These are phyloP conservation scores for Yamadazyma diddensiae DNA, from an alignment of 1,139 yeast species.

Conservation along the genomic window DNA sequence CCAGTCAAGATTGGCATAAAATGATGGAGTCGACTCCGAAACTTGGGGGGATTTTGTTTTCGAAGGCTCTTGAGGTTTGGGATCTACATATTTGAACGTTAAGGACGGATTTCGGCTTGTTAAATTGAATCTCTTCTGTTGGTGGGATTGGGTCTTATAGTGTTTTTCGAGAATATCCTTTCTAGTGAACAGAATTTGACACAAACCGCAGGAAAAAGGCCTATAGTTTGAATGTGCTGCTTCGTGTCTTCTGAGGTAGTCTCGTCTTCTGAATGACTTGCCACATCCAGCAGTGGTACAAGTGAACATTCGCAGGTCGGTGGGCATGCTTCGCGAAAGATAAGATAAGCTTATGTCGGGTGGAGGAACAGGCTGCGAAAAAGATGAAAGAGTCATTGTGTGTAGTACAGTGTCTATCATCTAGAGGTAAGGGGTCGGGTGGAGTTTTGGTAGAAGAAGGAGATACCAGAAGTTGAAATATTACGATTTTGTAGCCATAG, in stretches of 20 bases:
- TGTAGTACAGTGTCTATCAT: no score
- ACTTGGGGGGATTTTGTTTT: not conserved
- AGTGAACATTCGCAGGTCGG: not conserved
- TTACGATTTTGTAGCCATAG: no score
- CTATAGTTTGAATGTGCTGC: constrained; percentile 8
- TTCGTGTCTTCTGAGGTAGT: constrained; percentile 11
- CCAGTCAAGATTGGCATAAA: constrained; percentile 1
- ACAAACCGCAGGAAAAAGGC: constrained; percentile 10
- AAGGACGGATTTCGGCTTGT: not conserved
- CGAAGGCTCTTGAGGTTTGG: no score
- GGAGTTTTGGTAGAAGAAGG: no score
- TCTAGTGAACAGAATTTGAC: constrained; percentile 10
- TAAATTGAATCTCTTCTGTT: constrained; percentile 2
- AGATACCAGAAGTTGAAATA: no score
- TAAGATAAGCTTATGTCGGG: not conserved
- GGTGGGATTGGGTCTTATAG: constrained; percentile 12
- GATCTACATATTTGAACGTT: not conserved
- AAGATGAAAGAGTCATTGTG: no score
- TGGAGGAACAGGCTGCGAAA: no score
- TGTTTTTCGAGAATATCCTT: constrained; percentile 12
- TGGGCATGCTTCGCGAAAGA: not conserved
- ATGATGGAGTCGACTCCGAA: not conserved
- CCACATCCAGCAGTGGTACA: constrained; percentile 3
- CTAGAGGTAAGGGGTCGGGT: no score
- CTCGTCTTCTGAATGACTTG: constrained; percentile 10